phyloP scores from a whole-genome alignment of 306 rosid genomes.

The Pyrus betulifolia region DNA sequence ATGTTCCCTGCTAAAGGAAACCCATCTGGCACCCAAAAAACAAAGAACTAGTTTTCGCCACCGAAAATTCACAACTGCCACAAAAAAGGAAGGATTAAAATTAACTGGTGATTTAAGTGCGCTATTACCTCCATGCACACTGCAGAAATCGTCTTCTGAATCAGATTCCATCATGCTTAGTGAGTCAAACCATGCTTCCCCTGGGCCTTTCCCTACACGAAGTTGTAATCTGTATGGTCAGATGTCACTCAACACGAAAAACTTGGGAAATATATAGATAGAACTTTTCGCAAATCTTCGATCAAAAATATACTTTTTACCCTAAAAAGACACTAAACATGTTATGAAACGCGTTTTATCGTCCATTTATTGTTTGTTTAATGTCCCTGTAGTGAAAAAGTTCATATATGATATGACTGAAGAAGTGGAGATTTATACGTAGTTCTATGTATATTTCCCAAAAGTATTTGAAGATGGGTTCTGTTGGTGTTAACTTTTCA shows the following conservation, averaged over 20 bases:
- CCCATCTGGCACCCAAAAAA: slow-evolving; percentile 44
- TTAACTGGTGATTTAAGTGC: background rate
- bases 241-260: background rate
- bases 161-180: slow-evolving; percentile 70
- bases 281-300: background rate
- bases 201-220: slow-evolving; percentile 52
- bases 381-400: too few relatives aligned
- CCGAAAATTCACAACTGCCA: background rate
- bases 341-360: background rate
- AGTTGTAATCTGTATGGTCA: background rate
- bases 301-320: too few relatives aligned
- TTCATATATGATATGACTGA: too few relatives aligned
- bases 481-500: background rate
- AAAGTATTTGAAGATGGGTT: background rate
- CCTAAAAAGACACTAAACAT: background rate
- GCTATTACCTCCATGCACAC: slow-evolving; percentile 76
- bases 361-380: background rate
- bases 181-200: slow-evolving; percentile 88
- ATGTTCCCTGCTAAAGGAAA: slow-evolving; percentile 44
- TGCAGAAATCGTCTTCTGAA: slow-evolving; percentile 78
- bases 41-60: background rate
- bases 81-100: background rate
- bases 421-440: too few relatives aligned
- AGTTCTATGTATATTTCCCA: background rate
- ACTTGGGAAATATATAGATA: too few relatives aligned